Evolutionary conservation across 2,329 filamentous ascomycete species (phyloP), one percentile per base, ranked within the genome.

Genomic region (Alternaria atra): DNA sequence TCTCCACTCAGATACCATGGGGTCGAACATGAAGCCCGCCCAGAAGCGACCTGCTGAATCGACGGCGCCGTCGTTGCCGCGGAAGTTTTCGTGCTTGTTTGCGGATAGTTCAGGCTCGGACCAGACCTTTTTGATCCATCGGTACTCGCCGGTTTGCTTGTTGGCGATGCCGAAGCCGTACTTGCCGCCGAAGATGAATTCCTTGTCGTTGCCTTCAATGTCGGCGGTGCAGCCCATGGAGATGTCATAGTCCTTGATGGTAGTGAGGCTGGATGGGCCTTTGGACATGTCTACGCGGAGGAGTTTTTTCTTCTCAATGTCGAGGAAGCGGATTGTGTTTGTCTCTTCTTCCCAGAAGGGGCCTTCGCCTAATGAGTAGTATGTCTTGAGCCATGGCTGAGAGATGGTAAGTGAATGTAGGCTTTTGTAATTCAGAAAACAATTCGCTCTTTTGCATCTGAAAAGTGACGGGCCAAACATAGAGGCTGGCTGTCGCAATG

Each of bases 21-120:
- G 90, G 73, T 97, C 92, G 64, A 92, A 95, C 91, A 97, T 97
- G 64, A 87, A 87, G 7, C 93, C 92, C 6, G 93, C 84, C 91
- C 92, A 97, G 80, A 94, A 95, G 34, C 92, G 84, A 32, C 94
- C 93, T 64, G 89, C 85, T 27, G 88, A 89, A 74, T 97, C 93
- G 52, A 92, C 88, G 5, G 89, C 90, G 47, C 93, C 93, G 74
- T 97, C 94, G 74, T 97, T 97, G 78, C 85, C 85, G 55, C 90
- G 85, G 76, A 91, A 83, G 23, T 80, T 79, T 57, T 82, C 78
- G 37, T 80, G 79, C 71, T 83, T 84, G 25, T 80, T 81, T 15
- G 73, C 72, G 4, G 75, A 71, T 40, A 80, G 77, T 68, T 86
- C 82, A 7, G 80, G 78, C 7, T 84, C 81, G 30, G 75, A 80